These are phyloP conservation scores for Chlorella vulgaris DNA, from an alignment of 139 green algal species.

Conservation along the genomic window DNA sequence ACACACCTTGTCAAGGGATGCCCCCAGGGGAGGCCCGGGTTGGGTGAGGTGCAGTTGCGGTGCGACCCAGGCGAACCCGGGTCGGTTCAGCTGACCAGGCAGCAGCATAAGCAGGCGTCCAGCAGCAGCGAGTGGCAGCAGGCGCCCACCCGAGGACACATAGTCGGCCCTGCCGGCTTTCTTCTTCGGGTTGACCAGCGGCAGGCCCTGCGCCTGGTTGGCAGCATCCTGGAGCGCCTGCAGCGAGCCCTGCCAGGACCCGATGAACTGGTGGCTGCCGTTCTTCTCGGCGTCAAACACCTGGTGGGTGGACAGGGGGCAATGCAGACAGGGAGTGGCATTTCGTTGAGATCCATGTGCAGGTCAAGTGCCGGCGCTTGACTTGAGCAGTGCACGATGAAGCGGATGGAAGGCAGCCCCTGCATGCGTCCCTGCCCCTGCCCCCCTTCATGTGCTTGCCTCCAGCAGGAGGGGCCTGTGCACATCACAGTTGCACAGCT, in stretches of 20 bases:
- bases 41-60: no score
- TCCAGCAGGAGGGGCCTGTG: constrained; percentile 36
- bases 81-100: no score
- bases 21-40: no score
- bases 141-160: constrained; percentile 1
- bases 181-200: constrained; percentile 23
- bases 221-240: constrained; percentile 1
- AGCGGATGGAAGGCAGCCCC: no score
- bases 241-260: constrained; percentile 12
- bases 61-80: no score
- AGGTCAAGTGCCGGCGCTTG: not conserved
- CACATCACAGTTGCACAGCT: constrained; percentile 52
- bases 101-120: no score
- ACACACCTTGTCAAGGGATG: no score
- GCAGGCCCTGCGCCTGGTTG: not conserved
- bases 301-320: not conserved
- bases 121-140: no score
- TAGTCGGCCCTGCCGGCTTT: constrained; percentile 3
- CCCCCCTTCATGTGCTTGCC: not conserved
- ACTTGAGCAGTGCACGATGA: no score
- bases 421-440: no score
- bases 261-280: constrained; percentile 37
- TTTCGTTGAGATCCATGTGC: no score
- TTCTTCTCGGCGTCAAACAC: constrained; percentile 37
- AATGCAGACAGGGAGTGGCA: not conserved